Percentiles rank a stretch among this genome's conserved stretches.
Conservation (phyloP, 352 stramenopile species). For the Pythium biforme region DNA sequence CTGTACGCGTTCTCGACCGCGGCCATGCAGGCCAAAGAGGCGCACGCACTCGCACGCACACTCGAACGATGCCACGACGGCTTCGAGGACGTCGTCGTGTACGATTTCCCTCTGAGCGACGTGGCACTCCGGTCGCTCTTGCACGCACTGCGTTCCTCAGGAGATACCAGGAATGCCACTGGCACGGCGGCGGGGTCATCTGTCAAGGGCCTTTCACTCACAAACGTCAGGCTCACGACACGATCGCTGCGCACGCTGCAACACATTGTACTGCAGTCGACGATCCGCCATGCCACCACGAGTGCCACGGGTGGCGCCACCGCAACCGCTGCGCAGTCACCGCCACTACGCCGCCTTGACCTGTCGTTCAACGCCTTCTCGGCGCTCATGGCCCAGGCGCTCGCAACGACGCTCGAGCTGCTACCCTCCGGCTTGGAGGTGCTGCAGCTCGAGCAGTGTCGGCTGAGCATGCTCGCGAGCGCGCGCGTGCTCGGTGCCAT, state of each 20-base stretch:
- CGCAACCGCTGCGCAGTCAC: no score
- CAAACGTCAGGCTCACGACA: slow-evolving; percentile 44
- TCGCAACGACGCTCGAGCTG: slow-evolving; percentile 52
- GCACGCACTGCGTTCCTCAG: slow-evolving; percentile 38
- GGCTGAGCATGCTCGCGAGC: slow-evolving; percentile 32
- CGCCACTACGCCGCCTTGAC: slow-evolving; percentile 45
- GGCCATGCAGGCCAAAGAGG: slow-evolving; percentile 34
- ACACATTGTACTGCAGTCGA: slow-evolving; percentile 53
- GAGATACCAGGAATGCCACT: background rate
- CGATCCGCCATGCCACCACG: slow-evolving; percentile 30
- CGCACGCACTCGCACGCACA: slow-evolving; percentile 43
- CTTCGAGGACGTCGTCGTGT: slow-evolving; percentile 49
- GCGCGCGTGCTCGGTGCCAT: slow-evolving; percentile 41
- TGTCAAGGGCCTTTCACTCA: slow-evolving; percentile 43
- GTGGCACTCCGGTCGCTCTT: slow-evolving; percentile 51
- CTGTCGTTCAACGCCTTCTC: slow-evolving; percentile 73
- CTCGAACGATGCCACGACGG: slow-evolving; percentile 37
- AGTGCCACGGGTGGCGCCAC: background rate
- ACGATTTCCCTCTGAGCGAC: slow-evolving; percentile 43
- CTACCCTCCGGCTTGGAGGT: slow-evolving; percentile 46
- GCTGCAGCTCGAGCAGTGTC: slow-evolving; percentile 60
- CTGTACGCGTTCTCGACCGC: slow-evolving; percentile 9
- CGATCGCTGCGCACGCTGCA: slow-evolving; percentile 47
- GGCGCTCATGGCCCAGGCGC: slow-evolving; percentile 38
- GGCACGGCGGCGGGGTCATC: no score